Evolutionary conservation across 345 rosid genomes (phyloP), one percentile per base, ranked within the genome.

Genomic region (Eutrema yunnanense): DNA sequence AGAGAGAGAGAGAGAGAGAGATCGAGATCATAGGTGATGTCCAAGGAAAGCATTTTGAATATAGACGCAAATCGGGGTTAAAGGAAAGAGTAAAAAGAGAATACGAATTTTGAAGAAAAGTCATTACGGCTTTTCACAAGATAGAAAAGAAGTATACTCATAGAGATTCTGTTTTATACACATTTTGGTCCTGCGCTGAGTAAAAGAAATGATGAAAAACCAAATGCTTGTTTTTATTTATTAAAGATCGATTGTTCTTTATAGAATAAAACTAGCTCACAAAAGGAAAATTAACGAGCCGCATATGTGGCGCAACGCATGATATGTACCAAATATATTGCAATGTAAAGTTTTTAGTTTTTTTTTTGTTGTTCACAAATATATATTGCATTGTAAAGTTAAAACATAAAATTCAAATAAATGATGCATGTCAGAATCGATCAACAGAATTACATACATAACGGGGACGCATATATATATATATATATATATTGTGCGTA

Each of bases 81-180:
- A 62, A 62, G 62, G 54, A 62, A 62, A 62, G 69, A 62, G 61
- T 49, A 37, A 46, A 46, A 22, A 22, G 51, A 9, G 67, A 73
- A 65, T 73, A 65, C 1, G 57, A 16, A 44, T 65, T 62, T 50
- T 30, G 26, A 56, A 34, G n/a, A 38, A 46, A 65, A 33, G 51
- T 66, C 13, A 9, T 49, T 22, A 19, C 29, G 67, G 47, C 73
- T 66, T 74, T 74, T 74, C 47, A 74, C 52, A 32, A 57, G 19
- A 66, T 74, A 66, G 52, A 74, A 74, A 74, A 67, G 54, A 41
- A 29, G 8, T 22, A 67, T n/a, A 27, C 61, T 40, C 72, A 40
- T 42, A 14, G 4, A 74, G 73, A 74, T 74, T 74, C 61, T 73
- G 29, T 19, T 49, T 36, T 8, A 16, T 29, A 43, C 5, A 13